Evolutionary conservation across 805 yeast species (phyloP), one percentile per base, ranked within the genome.

Genomic region (Pichia heedii): DNA sequence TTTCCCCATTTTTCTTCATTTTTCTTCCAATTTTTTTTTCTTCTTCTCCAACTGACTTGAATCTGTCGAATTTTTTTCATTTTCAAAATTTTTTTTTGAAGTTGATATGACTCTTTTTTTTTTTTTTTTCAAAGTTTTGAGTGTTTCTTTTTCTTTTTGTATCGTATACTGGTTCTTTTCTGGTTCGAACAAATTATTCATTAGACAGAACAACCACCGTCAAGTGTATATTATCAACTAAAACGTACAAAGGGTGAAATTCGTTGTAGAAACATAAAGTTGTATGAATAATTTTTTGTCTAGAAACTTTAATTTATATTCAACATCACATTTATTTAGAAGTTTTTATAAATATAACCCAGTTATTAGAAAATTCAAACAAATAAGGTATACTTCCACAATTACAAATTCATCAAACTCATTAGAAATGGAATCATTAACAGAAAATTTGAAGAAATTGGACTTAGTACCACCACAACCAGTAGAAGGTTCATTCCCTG

Each of bases 401-500:
- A 29, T 8, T 29, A 29, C 15, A 10, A 29, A 29, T 22, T n/a
- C 22, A 21, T 24, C 24, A 16, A 15, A 36, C 16, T 24, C 9
- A n/a, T 18, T 15, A 41, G 40, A 36, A 29, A 49, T 49, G 52
- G 47, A 49, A 13, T 32, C 50, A n/a, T 41, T 65, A 35, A 47
- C 55, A 5, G 41, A 47, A 22, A 51, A 54, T 40, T 54, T 65
- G 20, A 38, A 52, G 20, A 41, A 50, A 19, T 48, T 65, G 38
- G 47, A 57, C 15, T 50, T 65, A 43, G 42, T 50, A 34, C 26
- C 51, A 13, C 86, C 86, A 26, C 54, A 68, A 1, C 49, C 58
- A 2, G 53, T 66, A 36, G 74, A 67, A 48, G 84, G 78, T 33
- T 81, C 96, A 1, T 74, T 68, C 59, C 95, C 96, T 15, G 79